Conservation (phyloP, 257 asterid genomes). For the Fraxinus quadrangulata region DNA sequence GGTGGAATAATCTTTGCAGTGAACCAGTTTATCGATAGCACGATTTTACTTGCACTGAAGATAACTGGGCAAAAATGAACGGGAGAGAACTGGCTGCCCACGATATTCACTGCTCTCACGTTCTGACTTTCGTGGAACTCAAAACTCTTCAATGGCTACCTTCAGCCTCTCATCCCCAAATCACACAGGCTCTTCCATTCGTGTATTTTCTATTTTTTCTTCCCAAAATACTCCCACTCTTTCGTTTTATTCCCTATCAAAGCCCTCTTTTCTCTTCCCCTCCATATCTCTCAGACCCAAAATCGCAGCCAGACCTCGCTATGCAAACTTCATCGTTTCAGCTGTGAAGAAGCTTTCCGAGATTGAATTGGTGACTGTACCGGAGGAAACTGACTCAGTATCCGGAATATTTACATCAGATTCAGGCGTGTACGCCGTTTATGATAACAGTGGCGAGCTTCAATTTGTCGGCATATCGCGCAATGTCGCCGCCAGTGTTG, state of each 20-base stretch:
- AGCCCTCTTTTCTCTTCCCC: conserved; percentile 37
- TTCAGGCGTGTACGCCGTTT: conserved; percentile 87
- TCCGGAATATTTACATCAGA: conserved; percentile 53
- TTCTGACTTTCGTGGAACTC: neutral
- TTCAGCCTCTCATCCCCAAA: conserved; percentile 36
- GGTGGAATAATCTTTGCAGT: no score
- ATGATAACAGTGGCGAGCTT: conserved; percentile 57
- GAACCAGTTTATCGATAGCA: no score
- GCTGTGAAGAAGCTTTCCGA: conserved; percentile 75
- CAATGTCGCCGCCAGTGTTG: conserved; percentile 75
- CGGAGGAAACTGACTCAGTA: conserved; percentile 42
- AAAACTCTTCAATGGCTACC: conserved; percentile 24
- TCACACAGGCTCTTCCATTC: conserved; percentile 28
- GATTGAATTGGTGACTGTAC: conserved; percentile 51
- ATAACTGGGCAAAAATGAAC: no score
- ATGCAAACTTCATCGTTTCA: conserved; percentile 46
- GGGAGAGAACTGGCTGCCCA: no score
- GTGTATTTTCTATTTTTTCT: conserved; percentile 2
- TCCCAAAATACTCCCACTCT: conserved; percentile 39
- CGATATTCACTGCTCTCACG: no score
- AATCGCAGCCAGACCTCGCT: conserved; percentile 33
- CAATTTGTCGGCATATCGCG: conserved; percentile 89
- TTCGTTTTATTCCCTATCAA: conserved; percentile 42
- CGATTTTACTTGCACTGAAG: no score
- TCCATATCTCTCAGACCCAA: conserved; percentile 36